Evolutionary conservation across 2,329 filamentous ascomycete genomes (phyloP), one percentile per base, ranked within the genome.

Genomic region (Diaporthe ilicicola): DNA sequence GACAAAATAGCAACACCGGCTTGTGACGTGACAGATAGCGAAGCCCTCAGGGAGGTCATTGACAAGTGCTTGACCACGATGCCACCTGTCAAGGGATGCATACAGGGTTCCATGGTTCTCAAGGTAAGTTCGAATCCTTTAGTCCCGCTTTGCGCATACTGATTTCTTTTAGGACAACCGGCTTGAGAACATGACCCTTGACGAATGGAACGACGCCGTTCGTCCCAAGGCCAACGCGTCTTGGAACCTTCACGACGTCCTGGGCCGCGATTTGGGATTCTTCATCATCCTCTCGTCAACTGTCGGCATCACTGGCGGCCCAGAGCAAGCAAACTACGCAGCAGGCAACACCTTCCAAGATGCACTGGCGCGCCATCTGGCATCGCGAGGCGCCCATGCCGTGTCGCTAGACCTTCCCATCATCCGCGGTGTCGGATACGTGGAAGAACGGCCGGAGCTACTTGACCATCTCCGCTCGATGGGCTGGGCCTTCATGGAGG

Each of bases 221-320:
- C 24, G 54, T 29, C 56, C 66, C 66, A 71, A 69, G 27, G 48
- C 68, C 54, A 37, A 34, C 19, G 70, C 65, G 34, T 69, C 66
- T 9, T 46, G 66, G 27, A 71, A 69, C 39, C 66, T 71, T 27
- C 29, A 32, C 32, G 29, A 65, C 17, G 34, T 50, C 29, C 56
- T 71, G 5, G 39, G 55, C 22, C 27, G 37, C 39, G 27, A 56
- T 13, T 34, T 71, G 1, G 71, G 69, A 44, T 73, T 77, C 70
- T 75, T 76, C 67, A 64, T 77, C 39, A 39, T 76, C 17, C 70
- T 77, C 17, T 76, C 75, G 4, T 77, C 76, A 6, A 73, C 71
- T 10, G 72, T 74, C 64, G 74, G 74, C 19, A 71, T 77, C n/a
- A 64, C 73, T 12, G 76, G 75, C n/a, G 75, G 74, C 56, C 70